Conservation (phyloP, 1,284 basidiomycete species). For the Ceratobasidium sp. region DNA sequence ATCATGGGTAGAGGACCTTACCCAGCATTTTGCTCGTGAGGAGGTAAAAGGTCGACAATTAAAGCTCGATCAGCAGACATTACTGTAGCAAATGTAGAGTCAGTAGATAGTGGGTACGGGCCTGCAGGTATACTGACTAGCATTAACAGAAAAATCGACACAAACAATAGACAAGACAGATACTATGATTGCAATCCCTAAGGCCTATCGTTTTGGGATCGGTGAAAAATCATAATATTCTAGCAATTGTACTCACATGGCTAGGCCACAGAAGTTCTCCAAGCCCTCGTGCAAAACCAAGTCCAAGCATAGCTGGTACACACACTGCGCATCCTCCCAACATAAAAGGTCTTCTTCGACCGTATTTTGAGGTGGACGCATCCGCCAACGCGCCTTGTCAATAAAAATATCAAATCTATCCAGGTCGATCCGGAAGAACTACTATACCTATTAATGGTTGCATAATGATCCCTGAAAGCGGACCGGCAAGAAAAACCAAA, state of each 20-base stretch:
- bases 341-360: conserved; percentile 89
- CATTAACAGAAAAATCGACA: conserved; percentile 95
- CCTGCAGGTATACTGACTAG: conserved; percentile 59
- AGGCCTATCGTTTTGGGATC: conserved; percentile 60
- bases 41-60: conserved; percentile 61
- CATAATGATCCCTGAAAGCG: conserved; percentile 88
- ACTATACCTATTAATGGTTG: conserved; percentile 85
- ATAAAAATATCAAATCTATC: neutral
- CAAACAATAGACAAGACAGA: conserved; percentile 88
- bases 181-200: conserved; percentile 73
- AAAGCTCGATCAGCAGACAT: conserved; percentile 58
- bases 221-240: neutral
- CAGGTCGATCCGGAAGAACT: conserved; percentile 2
- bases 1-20: neutral
- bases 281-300: conserved; percentile 85
- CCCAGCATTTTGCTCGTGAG: conserved; percentile 58
- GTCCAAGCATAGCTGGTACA: conserved; percentile 76
- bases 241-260: conserved; percentile 16
- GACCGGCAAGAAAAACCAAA: conserved; percentile 93
- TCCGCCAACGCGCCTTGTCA: conserved; percentile 79
- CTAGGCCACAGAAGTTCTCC: conserved; percentile 63
- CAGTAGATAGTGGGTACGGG: neutral
- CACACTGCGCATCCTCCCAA: conserved; percentile 73
- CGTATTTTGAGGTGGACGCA: conserved; percentile 83
- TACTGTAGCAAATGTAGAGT: conserved; percentile 55